Percentiles rank a stretch among this genome's conserved stretches.
These are phyloP conservation scores for Cryptococcus jaspeensis DNA, from an alignment of 1,284 basidiomycete genomes.

Conservation along the genomic window DNA sequence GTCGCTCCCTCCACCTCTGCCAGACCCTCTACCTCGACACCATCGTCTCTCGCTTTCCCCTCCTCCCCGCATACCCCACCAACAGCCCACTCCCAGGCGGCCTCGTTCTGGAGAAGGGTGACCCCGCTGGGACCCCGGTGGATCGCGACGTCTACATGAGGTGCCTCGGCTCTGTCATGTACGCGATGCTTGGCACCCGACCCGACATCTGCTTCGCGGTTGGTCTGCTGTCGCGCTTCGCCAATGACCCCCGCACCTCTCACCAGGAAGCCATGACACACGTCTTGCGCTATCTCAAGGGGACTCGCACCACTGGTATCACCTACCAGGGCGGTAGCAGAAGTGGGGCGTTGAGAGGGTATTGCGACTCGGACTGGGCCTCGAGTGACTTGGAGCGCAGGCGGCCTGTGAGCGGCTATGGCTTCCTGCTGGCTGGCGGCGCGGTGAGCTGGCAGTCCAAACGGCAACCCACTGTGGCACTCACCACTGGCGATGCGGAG, in stretches of 20 bases:
- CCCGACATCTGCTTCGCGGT: conserved; percentile 38
- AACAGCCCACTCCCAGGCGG: conserved; percentile 13
- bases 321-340: conserved; percentile 18
- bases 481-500: conserved; percentile 8
- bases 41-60: not conserved
- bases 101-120: not conserved
- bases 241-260: conserved; percentile 5
- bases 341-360: conserved; percentile 46
- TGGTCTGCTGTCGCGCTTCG: conserved; percentile 22
- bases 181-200: conserved; percentile 24
- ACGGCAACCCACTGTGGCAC: conserved; percentile 3
- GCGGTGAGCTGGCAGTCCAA: conserved; percentile 6
- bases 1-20: conserved; percentile 47
- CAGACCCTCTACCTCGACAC: conserved; percentile 5
- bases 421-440: not conserved
- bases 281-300: conserved; percentile 54
- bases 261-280: conserved; percentile 54
- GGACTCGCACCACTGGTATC: conserved; percentile 45
- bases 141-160: conserved; percentile 19
- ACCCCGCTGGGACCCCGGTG: conserved; percentile 1
- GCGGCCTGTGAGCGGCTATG: not conserved
- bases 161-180: conserved; percentile 33
- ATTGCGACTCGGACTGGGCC: conserved; percentile 54
- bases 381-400: conserved; percentile 14
- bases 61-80: not conserved